Conservation (phyloP, 768 basidiomycete species). For the Phlebiopsis gigantea region DNA sequence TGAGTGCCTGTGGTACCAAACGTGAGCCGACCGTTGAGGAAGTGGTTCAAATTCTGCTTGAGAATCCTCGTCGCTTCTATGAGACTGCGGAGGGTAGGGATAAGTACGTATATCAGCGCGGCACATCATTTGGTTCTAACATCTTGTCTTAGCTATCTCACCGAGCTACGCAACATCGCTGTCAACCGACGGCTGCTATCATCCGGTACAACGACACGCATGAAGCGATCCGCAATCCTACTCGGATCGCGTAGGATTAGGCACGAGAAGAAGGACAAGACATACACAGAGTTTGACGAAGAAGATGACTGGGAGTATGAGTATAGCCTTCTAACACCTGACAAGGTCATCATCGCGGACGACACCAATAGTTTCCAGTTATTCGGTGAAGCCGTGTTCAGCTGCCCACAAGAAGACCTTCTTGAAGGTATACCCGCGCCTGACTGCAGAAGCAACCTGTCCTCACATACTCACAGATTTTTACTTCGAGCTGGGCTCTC, state of each 20-base stretch:
- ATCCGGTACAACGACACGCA: slow-evolving; percentile 45
- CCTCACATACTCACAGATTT: slow-evolving; percentile 43
- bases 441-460: background rate
- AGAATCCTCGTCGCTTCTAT: slow-evolving; percentile 68
- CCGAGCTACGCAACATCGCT: slow-evolving; percentile 82
- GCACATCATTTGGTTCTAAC: background rate
- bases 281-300: slow-evolving; percentile 47
- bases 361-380: slow-evolving; percentile 76
- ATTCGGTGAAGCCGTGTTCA: slow-evolving; percentile 72
- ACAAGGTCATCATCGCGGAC: slow-evolving; percentile 78
- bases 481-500: slow-evolving; percentile 72
- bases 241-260: slow-evolving; percentile 65
- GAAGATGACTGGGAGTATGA: slow-evolving; percentile 63
- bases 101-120: slow-evolving; percentile 41
- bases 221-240: slow-evolving; percentile 70
- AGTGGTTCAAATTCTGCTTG: slow-evolving; percentile 63
- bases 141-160: slow-evolving; percentile 57
- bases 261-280: slow-evolving; percentile 29
- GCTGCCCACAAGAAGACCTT: slow-evolving; percentile 85
- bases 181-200: slow-evolving; percentile 58
- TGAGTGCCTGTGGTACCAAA: slow-evolving; percentile 83
- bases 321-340: slow-evolving; percentile 67
- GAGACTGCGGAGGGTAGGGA: slow-evolving; percentile 62
- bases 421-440: slow-evolving; percentile 60
- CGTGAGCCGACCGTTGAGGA: slow-evolving; percentile 85